A percentile compares a stretch with the other conserved stretches of the same genome.
Conservation (phyloP, 352 stramenopile species). For the Phytophthora fragariae region DNA sequence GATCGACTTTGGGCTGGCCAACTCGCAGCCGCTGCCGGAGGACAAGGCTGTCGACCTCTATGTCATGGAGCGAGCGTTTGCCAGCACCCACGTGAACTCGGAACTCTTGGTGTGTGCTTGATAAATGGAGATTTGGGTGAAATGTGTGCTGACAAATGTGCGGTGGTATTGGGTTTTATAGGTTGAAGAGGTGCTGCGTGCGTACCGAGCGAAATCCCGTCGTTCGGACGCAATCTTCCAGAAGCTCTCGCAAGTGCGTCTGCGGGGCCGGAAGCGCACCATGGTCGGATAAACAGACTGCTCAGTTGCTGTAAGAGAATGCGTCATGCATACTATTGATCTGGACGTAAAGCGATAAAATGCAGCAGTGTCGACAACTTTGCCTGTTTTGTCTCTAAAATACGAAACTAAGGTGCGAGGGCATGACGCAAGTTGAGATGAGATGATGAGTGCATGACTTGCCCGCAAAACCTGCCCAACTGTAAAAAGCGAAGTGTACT, state of each 20-base stretch:
- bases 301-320: background rate
- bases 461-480: background rate
- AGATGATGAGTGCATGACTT: background rate
- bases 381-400: background rate
- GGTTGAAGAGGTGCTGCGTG: conserved; percentile 85
- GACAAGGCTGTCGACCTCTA: conserved; percentile 95
- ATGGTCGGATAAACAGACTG: conserved; percentile 84
- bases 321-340: background rate
- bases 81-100: conserved; percentile 90
- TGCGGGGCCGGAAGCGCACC: conserved; percentile 90
- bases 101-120: conserved; percentile 65
- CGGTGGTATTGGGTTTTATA: conserved; percentile 19
- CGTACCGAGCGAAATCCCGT: conserved; percentile 86
- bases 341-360: background rate
- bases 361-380: background rate
- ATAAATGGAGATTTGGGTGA: background rate
- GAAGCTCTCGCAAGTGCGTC: conserved; percentile 89
- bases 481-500: conserved; percentile 3
- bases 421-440: background rate
- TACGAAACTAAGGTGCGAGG: background rate
- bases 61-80: conserved; percentile 93
- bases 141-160: background rate
- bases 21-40: conserved; percentile 85
- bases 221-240: conserved; percentile 83
- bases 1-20: conserved; percentile 89